A percentile compares a stretch with the other conserved stretches of the same genome.
phyloP scores from a whole-genome alignment of 129 eudicot genomes.

The Lactuca sativa region DNA sequence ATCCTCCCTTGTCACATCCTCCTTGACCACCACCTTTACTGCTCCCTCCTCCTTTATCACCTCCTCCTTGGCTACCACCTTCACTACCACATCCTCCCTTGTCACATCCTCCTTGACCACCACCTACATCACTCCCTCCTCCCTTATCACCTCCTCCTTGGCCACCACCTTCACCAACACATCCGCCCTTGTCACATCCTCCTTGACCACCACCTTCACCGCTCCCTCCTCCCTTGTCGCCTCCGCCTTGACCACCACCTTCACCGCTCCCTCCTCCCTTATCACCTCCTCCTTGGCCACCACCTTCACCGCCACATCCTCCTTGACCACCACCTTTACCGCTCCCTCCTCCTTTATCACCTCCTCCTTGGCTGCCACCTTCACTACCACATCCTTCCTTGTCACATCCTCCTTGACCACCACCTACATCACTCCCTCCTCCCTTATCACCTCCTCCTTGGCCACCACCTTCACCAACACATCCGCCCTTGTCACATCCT shows the following conservation, averaged over 20 bases:
- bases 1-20: constrained; percentile 22
- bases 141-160: constrained; percentile 20
- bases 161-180: neutral
- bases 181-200: constrained; percentile 17
- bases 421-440: neutral
- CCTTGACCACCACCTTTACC: constrained; percentile 18
- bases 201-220: constrained; percentile 12
- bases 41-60: constrained; percentile 24
- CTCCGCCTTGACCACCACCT: constrained; percentile 21
- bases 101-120: constrained; percentile 12
- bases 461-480: neutral
- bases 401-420: constrained; percentile 19
- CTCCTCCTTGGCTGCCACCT: constrained; percentile 24
- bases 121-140: constrained; percentile 7
- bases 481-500: constrained; percentile 12
- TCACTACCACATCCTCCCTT: neutral
- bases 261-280: constrained; percentile 33
- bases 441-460: neutral
- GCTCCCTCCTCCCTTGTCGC: constrained; percentile 4
- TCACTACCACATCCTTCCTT: constrained; percentile 24
- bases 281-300: constrained; percentile 33
- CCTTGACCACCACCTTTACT: constrained; percentile 27
- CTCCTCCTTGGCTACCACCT: constrained; percentile 22
- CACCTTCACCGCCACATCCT: constrained; percentile 30
- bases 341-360: constrained; percentile 12